Percentiles rank a stretch among this genome's conserved stretches.
These are phyloP conservation scores for Adiantum capillusveneris DNA, from an alignment of 75 land plant genomes.

Conservation along the genomic window DNA sequence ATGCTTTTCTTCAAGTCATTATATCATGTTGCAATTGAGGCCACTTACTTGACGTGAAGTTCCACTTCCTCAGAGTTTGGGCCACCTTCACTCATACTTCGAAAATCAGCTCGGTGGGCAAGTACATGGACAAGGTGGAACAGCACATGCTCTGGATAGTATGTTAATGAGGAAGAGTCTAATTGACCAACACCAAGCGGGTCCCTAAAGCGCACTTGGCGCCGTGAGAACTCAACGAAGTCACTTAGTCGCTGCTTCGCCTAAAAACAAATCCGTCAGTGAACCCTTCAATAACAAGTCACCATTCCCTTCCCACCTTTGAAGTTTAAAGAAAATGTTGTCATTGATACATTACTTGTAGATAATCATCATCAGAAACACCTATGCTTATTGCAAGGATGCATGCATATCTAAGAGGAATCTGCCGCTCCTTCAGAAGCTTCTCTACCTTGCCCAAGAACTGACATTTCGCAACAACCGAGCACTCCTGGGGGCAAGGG, in stretches of 20 bases:
- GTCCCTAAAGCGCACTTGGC: conserved; percentile 40
- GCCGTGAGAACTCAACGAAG: conserved; percentile 60
- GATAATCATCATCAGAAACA: conserved; percentile 28
- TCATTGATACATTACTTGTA: conserved; percentile 48
- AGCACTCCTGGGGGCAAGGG: conserved; percentile 43
- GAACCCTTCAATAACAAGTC: no score
- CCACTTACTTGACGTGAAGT: conserved; percentile 51
- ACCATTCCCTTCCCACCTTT: no score
- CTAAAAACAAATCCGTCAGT: conserved; percentile 44
- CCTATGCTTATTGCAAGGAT: conserved; percentile 42
- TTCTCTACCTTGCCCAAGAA: conserved; percentile 45
- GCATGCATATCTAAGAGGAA: conserved; percentile 86
- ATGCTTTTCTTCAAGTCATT: not conserved
- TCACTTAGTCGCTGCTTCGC: conserved; percentile 51
- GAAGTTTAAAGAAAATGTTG: no score
- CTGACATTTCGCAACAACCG: conserved; percentile 20
- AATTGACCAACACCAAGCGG: conserved; percentile 23
- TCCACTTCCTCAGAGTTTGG: conserved; percentile 50
- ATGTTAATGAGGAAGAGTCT: conserved; percentile 24
- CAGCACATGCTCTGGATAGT: conserved; percentile 67
- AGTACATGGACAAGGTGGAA: conserved; percentile 72
- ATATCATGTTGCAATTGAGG: not conserved
- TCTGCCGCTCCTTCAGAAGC: conserved; percentile 34
- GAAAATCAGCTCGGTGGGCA: conserved; percentile 68
- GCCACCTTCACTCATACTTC: conserved; percentile 43